Conservation (phyloP, 768 basidiomycete genomes). For the Rhodocollybia butyracea region DNA sequence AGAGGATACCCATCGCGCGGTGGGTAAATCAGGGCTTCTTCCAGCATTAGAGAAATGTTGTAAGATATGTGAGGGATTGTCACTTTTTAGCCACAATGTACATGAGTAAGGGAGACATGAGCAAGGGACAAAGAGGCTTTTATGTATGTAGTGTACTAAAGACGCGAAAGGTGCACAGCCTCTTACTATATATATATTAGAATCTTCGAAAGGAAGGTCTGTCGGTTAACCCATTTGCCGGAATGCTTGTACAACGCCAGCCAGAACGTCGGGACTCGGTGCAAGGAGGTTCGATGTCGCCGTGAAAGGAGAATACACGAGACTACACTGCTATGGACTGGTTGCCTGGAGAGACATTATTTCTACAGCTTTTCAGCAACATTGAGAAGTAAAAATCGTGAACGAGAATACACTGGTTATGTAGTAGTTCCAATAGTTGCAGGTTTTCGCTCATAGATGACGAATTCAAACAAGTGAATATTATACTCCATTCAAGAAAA, state of each 20-base stretch:
- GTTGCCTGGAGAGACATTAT: too few species aligned
- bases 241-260: too few species aligned
- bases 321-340: conserved; percentile 5
- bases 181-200: not conserved
- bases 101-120: conserved; percentile 12
- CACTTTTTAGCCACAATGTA: too few species aligned
- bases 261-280: not conserved
- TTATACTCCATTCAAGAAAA: too few species aligned
- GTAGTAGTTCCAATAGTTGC: too few species aligned
- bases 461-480: too few species aligned
- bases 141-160: not conserved
- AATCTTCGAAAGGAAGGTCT: not conserved
- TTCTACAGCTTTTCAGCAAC: too few species aligned
- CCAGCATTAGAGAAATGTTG: conserved; percentile 4
- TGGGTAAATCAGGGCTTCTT: conserved; percentile 26
- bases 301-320: not conserved
- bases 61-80: not conserved
- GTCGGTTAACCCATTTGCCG: not conserved
- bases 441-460: too few species aligned
- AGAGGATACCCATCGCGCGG: conserved; percentile 44
- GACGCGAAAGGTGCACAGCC: not conserved
- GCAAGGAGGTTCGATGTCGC: not conserved
- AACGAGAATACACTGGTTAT: too few species aligned
- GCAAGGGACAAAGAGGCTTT: conserved; percentile 8
- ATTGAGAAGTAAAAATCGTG: too few species aligned